phyloP scores from a whole-genome alignment of 805 yeast genomes.

The Cyberlindnera sargentensis region DNA sequence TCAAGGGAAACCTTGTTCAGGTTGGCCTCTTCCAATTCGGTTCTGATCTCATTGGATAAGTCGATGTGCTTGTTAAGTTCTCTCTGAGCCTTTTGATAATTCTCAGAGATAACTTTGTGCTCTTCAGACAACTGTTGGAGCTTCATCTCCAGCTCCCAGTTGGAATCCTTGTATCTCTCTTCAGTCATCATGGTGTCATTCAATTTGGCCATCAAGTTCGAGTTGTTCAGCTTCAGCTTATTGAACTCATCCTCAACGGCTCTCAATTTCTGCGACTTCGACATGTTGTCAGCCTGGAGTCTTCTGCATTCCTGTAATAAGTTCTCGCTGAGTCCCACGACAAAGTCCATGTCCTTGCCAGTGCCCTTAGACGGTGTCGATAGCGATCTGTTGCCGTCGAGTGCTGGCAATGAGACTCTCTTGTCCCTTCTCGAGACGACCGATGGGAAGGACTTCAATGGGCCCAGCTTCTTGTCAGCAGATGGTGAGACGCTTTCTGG shows the following conservation, averaged over 20 bases:
- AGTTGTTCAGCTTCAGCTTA: slow-evolving; percentile 19
- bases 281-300: slow-evolving; percentile 55
- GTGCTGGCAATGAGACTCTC: slow-evolving; percentile 21
- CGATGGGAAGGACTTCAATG: slow-evolving; percentile 13
- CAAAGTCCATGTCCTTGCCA: slow-evolving; percentile 64
- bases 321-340: slow-evolving; percentile 69
- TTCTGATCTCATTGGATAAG: slow-evolving; percentile 30
- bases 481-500: slow-evolving; percentile 3
- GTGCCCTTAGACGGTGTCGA: slow-evolving; percentile 14
- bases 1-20: slow-evolving; percentile 33
- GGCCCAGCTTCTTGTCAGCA: slow-evolving; percentile 1
- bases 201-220: slow-evolving; percentile 16
- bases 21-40: slow-evolving; percentile 42
- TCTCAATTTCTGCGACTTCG: slow-evolving; percentile 35
- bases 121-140: slow-evolving; percentile 31
- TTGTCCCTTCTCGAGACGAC: slow-evolving; percentile 20
- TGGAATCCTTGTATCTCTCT: slow-evolving; percentile 46
- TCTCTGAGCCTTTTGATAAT: slow-evolving; percentile 31
- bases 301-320: slow-evolving; percentile 64
- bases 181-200: slow-evolving; percentile 30
- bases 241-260: slow-evolving; percentile 37
- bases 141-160: slow-evolving; percentile 59
- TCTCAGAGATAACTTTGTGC: slow-evolving; percentile 33
- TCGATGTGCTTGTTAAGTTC: slow-evolving; percentile 35
- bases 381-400: slow-evolving; percentile 18